Evolutionary conservation across 495 filamentous ascomycete genomes (phyloP).

Genomic region (Podospora fimiseda): DNA sequence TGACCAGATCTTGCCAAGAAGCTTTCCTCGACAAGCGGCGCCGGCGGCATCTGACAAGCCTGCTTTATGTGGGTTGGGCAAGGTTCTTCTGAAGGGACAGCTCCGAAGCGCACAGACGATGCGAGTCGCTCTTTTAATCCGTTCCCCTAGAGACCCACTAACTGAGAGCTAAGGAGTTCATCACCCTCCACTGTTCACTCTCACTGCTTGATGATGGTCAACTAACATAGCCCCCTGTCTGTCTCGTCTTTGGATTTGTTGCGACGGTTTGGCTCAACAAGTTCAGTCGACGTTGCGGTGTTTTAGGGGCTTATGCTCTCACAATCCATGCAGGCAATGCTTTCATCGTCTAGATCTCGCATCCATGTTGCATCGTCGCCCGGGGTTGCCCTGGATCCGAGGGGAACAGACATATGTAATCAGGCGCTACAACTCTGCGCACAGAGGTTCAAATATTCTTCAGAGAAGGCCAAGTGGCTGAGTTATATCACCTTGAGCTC

Average conservation of each 20-base stretch:
- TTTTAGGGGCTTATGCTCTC: slow-evolving; percentile 17
- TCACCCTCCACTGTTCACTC: neutral
- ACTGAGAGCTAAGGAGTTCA: neutral
- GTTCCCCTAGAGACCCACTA: neutral
- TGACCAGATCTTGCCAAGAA: too few species aligned
- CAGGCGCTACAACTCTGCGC: slow-evolving; percentile 12
- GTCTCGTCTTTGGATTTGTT: slow-evolving; percentile 16
- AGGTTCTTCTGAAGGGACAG: slow-evolving; percentile 13
- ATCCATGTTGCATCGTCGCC: slow-evolving; percentile 20
- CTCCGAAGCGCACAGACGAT: slow-evolving; percentile 28
- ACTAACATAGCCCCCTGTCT: slow-evolving; percentile 3
- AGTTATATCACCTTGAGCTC: slow-evolving; percentile 20
- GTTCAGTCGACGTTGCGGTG: slow-evolving; percentile 20
- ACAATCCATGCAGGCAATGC: slow-evolving; percentile 22
- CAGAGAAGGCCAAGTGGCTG: slow-evolving; percentile 16
- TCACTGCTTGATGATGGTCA: neutral
- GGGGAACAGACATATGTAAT: slow-evolving; percentile 22
- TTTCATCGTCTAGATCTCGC: slow-evolving; percentile 6
- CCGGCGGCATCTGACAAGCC: slow-evolving; percentile 21
- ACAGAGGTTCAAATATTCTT: slow-evolving; percentile 22
- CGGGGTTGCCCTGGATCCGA: slow-evolving; percentile 16
- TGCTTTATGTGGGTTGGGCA: slow-evolving; percentile 19
- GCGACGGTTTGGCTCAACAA: slow-evolving; percentile 19
- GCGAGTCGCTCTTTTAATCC: slow-evolving; percentile 3
- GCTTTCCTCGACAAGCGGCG: too few species aligned